Evolutionary conservation across 176 grass and related monocot species (phyloP).

Genomic region (Phyllostachys edulis): DNA sequence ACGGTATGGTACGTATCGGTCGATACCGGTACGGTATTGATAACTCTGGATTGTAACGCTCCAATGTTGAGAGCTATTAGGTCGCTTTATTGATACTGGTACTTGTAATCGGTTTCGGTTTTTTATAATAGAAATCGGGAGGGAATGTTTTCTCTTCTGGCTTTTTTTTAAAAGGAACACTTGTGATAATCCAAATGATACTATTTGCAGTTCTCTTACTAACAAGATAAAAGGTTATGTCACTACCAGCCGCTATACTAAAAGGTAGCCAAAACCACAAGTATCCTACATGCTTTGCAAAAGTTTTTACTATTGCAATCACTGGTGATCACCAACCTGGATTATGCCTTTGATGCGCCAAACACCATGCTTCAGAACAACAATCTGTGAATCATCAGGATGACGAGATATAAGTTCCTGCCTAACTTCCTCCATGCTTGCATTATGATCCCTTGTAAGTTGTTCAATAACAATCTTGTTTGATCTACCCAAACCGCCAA

Average conservation of each 20-base stretch:
- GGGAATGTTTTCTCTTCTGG: too few species aligned
- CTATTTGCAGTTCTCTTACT: background rate
- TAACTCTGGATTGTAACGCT: too few species aligned
- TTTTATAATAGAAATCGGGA: too few species aligned
- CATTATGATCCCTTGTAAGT: constrained; percentile 81
- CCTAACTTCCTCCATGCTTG: constrained; percentile 66
- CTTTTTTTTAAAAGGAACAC: too few species aligned
- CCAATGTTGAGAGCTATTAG: too few species aligned
- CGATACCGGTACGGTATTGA: too few species aligned
- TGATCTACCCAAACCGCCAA: constrained; percentile 50
- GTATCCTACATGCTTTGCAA: background rate
- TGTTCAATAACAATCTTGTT: constrained; percentile 67
- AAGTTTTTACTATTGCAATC: background rate
- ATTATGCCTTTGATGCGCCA: constrained; percentile 92
- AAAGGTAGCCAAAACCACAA: background rate
- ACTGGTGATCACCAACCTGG: constrained; percentile 44
- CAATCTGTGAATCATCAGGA: constrained; percentile 80
- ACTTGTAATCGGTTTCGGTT: too few species aligned
- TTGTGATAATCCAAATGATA: background rate
- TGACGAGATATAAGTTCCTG: constrained; percentile 75
- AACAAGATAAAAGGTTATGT: background rate
- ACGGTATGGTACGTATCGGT: too few species aligned
- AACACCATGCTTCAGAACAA: constrained; percentile 78
- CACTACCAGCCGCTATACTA: background rate
- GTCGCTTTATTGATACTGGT: too few species aligned